These are phyloP conservation scores for Rhinocladiella mackenziei DNA, from an alignment of 2,329 filamentous ascomycete genomes.

Conservation along the genomic window DNA sequence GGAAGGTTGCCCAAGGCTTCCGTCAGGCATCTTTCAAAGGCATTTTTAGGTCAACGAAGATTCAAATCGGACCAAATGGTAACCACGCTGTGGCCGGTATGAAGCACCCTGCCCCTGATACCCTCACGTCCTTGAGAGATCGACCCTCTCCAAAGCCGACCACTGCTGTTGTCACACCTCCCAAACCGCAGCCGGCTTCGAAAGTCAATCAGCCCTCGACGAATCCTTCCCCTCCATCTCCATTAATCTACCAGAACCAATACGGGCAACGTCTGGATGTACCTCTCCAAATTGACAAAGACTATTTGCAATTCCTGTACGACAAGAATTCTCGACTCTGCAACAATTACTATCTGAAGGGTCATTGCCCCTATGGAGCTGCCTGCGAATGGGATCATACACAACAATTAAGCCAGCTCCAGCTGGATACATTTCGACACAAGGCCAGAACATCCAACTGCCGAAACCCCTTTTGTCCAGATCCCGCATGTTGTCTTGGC, in stretches of 20 bases:
- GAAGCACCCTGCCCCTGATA: conserved; percentile 22
- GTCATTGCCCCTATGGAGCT: conserved; percentile 46
- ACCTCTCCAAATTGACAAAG: conserved; percentile 42
- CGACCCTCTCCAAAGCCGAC: conserved; percentile 5
- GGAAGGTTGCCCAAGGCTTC: conserved; percentile 26
- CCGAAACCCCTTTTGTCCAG: conserved; percentile 21
- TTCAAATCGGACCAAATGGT: conserved; percentile 33
- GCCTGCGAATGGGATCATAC: conserved; percentile 25
- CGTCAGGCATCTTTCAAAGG: conserved; percentile 44
- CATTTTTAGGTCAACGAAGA: conserved; percentile 53
- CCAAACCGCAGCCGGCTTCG: conserved; percentile 3
- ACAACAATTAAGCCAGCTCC: conserved; percentile 13
- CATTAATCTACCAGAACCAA: conserved; percentile 35
- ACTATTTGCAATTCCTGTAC: conserved; percentile 42
- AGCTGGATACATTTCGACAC: conserved; percentile 25
- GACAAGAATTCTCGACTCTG: conserved; percentile 60
- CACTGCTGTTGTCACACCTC: conserved; percentile 23
- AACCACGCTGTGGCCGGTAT: conserved; percentile 8
- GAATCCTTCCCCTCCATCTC: conserved; percentile 35
- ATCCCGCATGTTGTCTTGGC: conserved; percentile 22
- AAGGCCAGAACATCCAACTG: conserved; percentile 26
- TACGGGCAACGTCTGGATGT: conserved; percentile 57
- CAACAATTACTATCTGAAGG: conserved; percentile 57
- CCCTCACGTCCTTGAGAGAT: conserved; percentile 7
- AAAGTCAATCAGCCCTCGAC: conserved; percentile 17